These are phyloP conservation scores for Xylariaceae sp. DNA, from an alignment of 2,329 filamentous ascomycete genomes.

Conservation along the genomic window DNA sequence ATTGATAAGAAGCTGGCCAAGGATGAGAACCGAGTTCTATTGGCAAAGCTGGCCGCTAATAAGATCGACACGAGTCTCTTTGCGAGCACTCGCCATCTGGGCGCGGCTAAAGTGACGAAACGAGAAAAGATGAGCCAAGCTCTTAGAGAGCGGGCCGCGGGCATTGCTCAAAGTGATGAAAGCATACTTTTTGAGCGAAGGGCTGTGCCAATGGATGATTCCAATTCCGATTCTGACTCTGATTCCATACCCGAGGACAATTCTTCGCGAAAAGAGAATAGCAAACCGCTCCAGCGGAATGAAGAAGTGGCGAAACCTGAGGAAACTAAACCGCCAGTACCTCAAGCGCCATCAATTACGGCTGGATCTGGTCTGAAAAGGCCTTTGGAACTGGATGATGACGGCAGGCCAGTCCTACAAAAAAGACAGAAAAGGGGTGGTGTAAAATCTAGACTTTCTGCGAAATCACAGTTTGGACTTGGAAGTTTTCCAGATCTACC, in stretches of 20 bases:
- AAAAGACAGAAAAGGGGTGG: conserved; percentile 71
- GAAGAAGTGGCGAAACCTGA: neutral
- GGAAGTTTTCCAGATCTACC: conserved; percentile 18
- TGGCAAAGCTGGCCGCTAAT: conserved; percentile 73
- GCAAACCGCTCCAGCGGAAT: conserved; percentile 3
- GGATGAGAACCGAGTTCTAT: conserved; percentile 79
- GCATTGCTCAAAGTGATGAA: conserved; percentile 51
- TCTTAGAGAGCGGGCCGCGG: conserved; percentile 58
- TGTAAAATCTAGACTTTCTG: conserved; percentile 49
- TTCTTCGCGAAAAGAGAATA: conserved; percentile 14
- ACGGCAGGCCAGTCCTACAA: conserved; percentile 74
- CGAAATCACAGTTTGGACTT: conserved; percentile 31
- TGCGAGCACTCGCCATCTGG: conserved; percentile 70
- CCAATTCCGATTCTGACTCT: conserved; percentile 28
- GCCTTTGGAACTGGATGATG: conserved; percentile 72
- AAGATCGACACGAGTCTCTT: conserved; percentile 80
- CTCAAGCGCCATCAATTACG: conserved; percentile 8
- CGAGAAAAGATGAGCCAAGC: conserved; percentile 60
- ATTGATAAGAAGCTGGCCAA: conserved; percentile 89
- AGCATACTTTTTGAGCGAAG: conserved; percentile 49
- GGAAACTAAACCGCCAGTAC: neutral
- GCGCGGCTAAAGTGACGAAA: conserved; percentile 65
- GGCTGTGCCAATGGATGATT: conserved; percentile 31
- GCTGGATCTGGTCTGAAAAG: conserved; percentile 80
- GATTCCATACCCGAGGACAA: conserved; percentile 24